Base-by-base conservation (phyloP, 768 basidiomycete genomes). In the Cubamyces sp. region DNA sequence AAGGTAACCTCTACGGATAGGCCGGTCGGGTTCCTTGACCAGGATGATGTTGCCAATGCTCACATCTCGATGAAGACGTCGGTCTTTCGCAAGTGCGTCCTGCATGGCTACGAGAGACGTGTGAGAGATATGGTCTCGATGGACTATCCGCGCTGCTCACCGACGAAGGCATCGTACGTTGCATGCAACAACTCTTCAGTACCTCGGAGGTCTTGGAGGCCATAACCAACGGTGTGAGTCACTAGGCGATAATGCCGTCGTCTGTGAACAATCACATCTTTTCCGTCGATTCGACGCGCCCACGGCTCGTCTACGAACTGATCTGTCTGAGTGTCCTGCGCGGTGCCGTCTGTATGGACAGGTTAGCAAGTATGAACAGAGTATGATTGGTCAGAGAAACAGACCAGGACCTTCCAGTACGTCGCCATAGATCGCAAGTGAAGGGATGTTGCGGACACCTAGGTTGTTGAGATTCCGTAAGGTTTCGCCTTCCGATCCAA, bases 21-120 rank as follows among this genome's bases (percentile, higher is more conserved):
- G 3, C 4, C 28, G 28, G 28, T 8, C 28, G 3, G 28, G 28
- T 8, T 30, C 28, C 28, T 46, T 37, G 9, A 61, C 60, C 7
- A 61, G 52, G 19, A 61, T 48, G 39, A 61, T 47, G 37, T 61
- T 54, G 21, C 51, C 43, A 1, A 61, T 11, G 19, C 60, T 54
- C 14, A 63, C 37, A 30, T 55, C 61, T 2, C 55, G 19, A 16
- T 55, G 54, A 11, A 63, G 46, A 3, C 55, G 47, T 5, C 39
- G 40, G 12, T 28, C 58, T 23, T 52, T 60, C 2, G 49, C 47
- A 6, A 50, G 37, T 3, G 61, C 55, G 30, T 57, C 61, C 14
- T 14, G 3, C 55, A 63, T 57, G 2, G 54, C 61, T 63, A 30
- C n/a, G 2, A 19, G 14, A n/a, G 19, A 9, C 7, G 21, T 9